These are phyloP conservation scores for Gomphus sp. DNA, from an alignment of 1,284 basidiomycete genomes.

Conservation along the genomic window DNA sequence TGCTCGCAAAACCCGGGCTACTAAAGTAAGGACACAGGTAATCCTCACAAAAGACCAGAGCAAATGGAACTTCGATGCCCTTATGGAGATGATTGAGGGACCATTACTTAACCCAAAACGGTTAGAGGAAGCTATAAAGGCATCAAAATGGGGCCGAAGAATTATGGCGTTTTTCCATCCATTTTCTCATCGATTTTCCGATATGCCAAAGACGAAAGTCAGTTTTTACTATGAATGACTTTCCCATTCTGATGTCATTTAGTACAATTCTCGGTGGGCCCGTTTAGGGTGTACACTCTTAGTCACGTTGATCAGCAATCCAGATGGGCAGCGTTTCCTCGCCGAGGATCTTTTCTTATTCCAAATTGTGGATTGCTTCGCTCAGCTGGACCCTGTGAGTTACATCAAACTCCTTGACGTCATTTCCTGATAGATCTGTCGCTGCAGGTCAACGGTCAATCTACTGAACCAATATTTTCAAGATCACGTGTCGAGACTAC, in stretches of 20 bases:
- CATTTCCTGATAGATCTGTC: background rate
- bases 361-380: conserved; percentile 84
- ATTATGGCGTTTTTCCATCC: conserved; percentile 93
- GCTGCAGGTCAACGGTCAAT: conserved; percentile 51
- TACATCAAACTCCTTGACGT: background rate
- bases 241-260: conserved; percentile 1
- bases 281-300: conserved; percentile 75
- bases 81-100: conserved; percentile 89
- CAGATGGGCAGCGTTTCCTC: conserved; percentile 81
- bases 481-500: conserved; percentile 77
- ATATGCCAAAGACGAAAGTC: conserved; percentile 68
- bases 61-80: conserved; percentile 88
- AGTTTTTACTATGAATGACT: conserved; percentile 12
- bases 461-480: conserved; percentile 79
- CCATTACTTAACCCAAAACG: conserved; percentile 86
- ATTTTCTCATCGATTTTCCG: conserved; percentile 76
- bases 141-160: conserved; percentile 79
- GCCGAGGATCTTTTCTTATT: conserved; percentile 80
- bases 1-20: background rate
- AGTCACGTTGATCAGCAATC: conserved; percentile 73
- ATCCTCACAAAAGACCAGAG: conserved; percentile 83
- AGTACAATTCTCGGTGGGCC: conserved; percentile 81
- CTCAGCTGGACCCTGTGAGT: conserved; percentile 85
- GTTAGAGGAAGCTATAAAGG: conserved; percentile 93
- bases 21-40: conserved; percentile 38